A percentile compares a stretch with the other conserved stretches of the same genome.
phyloP scores from a whole-genome alignment of 768 basidiomycete species.

The Rhizopogon vesiculosus region DNA sequence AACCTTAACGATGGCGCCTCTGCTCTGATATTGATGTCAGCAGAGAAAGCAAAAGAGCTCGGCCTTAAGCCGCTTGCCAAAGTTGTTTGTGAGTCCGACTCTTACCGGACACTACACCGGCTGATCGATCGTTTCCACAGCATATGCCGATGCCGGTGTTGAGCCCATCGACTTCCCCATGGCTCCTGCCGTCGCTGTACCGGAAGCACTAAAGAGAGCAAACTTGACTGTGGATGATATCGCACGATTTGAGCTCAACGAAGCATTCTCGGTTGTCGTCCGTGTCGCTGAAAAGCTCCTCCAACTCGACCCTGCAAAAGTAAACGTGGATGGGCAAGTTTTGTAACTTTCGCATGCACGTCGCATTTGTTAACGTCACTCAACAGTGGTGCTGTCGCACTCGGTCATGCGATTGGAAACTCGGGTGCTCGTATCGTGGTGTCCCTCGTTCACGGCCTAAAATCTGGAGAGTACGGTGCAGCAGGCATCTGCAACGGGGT shows the following conservation, averaged over 20 bases:
- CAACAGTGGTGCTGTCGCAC: constrained; percentile 88
- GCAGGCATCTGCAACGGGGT: constrained; percentile 98
- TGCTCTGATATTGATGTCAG: constrained; percentile 91
- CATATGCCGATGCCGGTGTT: constrained; percentile 95
- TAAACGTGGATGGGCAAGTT: constrained; percentile 83
- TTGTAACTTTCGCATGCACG: background rate
- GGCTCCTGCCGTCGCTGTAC: constrained; percentile 90
- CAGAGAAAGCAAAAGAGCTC: constrained; percentile 87
- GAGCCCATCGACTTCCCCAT: constrained; percentile 97
- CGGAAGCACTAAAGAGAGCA: constrained; percentile 82
- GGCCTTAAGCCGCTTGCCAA: constrained; percentile 89
- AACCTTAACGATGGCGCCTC: constrained; percentile 95
- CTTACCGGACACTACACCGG: background rate
- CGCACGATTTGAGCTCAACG: constrained; percentile 92
- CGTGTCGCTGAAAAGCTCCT: constrained; percentile 90
- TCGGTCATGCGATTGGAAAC: constrained; percentile 95
- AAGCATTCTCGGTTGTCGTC: constrained; percentile 95
- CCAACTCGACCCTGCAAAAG: constrained; percentile 77
- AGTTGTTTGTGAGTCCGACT: constrained; percentile 71
- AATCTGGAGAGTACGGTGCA: constrained; percentile 90
- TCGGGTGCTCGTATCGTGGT: constrained; percentile 94
- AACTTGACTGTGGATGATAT: constrained; percentile 84
- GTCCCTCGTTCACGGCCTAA: constrained; percentile 85
- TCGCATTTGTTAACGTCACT: constrained; percentile 6
- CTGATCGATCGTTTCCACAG: constrained; percentile 32